Evolutionary conservation across 805 yeast genomes (phyloP).

Genomic region (Priceomyces haplophilus): DNA sequence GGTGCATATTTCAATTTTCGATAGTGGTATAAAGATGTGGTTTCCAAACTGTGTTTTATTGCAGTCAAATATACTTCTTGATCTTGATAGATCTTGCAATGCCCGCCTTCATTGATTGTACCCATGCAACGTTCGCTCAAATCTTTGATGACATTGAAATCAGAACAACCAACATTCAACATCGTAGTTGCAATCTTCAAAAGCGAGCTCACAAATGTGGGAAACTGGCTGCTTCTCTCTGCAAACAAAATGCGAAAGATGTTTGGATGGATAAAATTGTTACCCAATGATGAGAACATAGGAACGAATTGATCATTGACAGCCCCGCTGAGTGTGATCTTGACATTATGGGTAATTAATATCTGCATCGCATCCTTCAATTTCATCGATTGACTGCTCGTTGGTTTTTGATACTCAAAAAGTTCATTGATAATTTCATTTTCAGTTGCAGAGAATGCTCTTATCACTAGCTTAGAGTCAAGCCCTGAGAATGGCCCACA

Average conservation of each 20-base stretch:
- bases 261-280: slow-evolving; percentile 35
- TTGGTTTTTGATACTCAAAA: slow-evolving; percentile 29
- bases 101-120: slow-evolving; percentile 19
- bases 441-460: slow-evolving; percentile 36
- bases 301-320: slow-evolving; percentile 38
- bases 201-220: slow-evolving; percentile 27
- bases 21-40: slow-evolving; percentile 28
- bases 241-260: slow-evolving; percentile 28
- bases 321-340: slow-evolving; percentile 33
- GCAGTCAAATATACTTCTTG: slow-evolving; percentile 26
- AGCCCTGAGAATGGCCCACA: slow-evolving; percentile 32
- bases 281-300: slow-evolving; percentile 27
- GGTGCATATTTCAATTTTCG: slow-evolving; percentile 9
- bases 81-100: slow-evolving; percentile 24
- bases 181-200: slow-evolving; percentile 26
- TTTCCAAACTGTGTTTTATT: slow-evolving; percentile 33
- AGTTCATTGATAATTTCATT: slow-evolving; percentile 36
- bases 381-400: slow-evolving; percentile 14
- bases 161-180: slow-evolving; percentile 35
- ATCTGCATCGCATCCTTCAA: slow-evolving; percentile 18
- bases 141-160: slow-evolving; percentile 28
- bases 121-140: slow-evolving; percentile 31
- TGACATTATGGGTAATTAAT: slow-evolving; percentile 26
- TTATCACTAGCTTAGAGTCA: slow-evolving; percentile 33
- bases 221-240: slow-evolving; percentile 16